phyloP scores from a whole-genome alignment of 2,329 filamentous ascomycete species.

The Neofusicoccum laricinum region DNA sequence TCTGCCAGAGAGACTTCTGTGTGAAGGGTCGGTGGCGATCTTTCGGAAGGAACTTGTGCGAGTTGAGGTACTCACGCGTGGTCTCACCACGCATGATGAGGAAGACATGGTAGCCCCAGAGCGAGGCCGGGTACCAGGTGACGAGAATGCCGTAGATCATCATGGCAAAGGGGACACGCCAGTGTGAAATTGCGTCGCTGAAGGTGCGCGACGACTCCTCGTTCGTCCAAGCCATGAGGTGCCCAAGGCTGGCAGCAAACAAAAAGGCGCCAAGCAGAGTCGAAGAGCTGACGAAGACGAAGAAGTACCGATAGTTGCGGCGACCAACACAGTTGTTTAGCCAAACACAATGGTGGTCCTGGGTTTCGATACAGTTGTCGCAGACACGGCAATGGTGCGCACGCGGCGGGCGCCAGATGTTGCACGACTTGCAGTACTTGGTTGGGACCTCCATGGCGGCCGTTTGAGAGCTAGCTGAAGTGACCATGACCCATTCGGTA shows the following conservation, averaged over 20 bases:
- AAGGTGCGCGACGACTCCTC: slow-evolving; percentile 64
- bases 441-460: slow-evolving; percentile 97
- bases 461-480: slow-evolving; percentile 68
- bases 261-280: slow-evolving; percentile 75
- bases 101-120: slow-evolving; percentile 88
- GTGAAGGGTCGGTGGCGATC: slow-evolving; percentile 90
- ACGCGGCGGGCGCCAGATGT: slow-evolving; percentile 93
- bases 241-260: slow-evolving; percentile 72
- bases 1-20: slow-evolving; percentile 70
- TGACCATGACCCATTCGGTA: slow-evolving; percentile 91
- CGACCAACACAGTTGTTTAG: slow-evolving; percentile 97
- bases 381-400: slow-evolving; percentile 95
- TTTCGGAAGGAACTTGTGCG: slow-evolving; percentile 88
- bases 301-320: slow-evolving; percentile 97
- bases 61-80: slow-evolving; percentile 92
- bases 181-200: slow-evolving; percentile 63
- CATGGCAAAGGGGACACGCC: slow-evolving; percentile 82
- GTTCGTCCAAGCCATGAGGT: slow-evolving; percentile 70
- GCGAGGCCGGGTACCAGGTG: slow-evolving; percentile 74
- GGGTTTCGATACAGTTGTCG: slow-evolving; percentile 95
- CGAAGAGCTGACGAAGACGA: slow-evolving; percentile 80
- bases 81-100: slow-evolving; percentile 89
- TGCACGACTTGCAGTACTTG: slow-evolving; percentile 97
- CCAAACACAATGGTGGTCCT: slow-evolving; percentile 98
- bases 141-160: slow-evolving; percentile 76